Evolutionary conservation across 441 rosid species (phyloP), one percentile per base, ranked within the genome.

Genomic region (Kokia cookei): DNA sequence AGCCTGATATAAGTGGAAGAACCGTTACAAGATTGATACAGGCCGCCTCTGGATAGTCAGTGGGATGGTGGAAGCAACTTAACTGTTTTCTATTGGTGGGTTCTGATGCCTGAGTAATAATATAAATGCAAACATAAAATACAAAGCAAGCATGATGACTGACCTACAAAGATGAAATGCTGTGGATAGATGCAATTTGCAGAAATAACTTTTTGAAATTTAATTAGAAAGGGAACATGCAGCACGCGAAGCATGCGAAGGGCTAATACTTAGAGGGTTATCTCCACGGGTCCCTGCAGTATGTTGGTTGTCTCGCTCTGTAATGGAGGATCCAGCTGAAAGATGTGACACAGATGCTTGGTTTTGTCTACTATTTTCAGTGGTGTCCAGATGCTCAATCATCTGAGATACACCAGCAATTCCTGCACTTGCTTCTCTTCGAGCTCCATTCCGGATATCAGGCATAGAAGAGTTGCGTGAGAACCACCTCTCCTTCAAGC

Each of bases 131-230:
- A 59, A 60, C 55, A 17, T 42, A 58, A 22, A 29, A 32, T 32
- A 51, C 13, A 55, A 6, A 58, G 10, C 10, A 51, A 45, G 3
- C 54, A 55, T 68, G 13, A 40, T 37, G 47, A 62, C 86, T 79
- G 73, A 85, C 90, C 91, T 86, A 76, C 87, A 87, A 76, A 86
- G 78, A 85, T 83, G 88, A 90, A 78, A 88, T 76, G 84, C 84
- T 53, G 81, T 86, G 86, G 86, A 82, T 47, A 82, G 85, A 81
- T 78, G 76, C 71, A 47, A 65, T 73, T 69, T 61, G 35, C 78
- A 17, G 73, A 63, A 75, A 74, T 35, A 68, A 65, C 26, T 65
- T 69, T 75, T 15, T 37, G 51, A 37, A 24, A 61, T 63, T 73
- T 73, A 90, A 58, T 74, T 65, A 48, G 88, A 82, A 66, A 82